Evolutionary conservation across 805 yeast species (phyloP), one percentile per base, ranked within the genome.

Genomic region (Candida ficus): DNA sequence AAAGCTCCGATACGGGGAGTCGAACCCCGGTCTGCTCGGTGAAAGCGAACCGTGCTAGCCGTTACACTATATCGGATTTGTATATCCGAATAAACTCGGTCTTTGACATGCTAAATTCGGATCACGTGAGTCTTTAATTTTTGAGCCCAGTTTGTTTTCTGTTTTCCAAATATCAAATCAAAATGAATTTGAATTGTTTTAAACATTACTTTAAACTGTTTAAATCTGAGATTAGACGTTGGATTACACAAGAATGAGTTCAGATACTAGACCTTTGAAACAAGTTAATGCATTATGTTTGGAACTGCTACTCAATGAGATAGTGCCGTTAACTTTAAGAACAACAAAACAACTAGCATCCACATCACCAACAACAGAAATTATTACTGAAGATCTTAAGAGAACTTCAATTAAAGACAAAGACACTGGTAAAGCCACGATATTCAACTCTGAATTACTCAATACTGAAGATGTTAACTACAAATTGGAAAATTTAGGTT

Each of bases 1-100:
- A 43, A 46, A 43, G 44, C 73, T 78, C 85, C 85, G 83, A 76
- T 78, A 71, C 86, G 82, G 85, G 85, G 85, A 78, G 83, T 79
- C 83, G 85, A 80, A 79, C 85, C 84, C 85, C 82, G 80, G 78
- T 71, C 67, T 78, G 81, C 84, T 76, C 83, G 83, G 84, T 78
- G 83, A 79, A 78, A 78, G 84, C 83, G 83, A 76, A 75, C 82
- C 82, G 79, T 78, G 83, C 77, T 78, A 77, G 79, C 84, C 84
- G 82, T 77, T 78, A 78, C 83, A 78, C 84, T 76, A 78, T 73
- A 78, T 76, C 83, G 83, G 83, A 77, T 31, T 39, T 32, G 36
- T 20, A 14, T 26, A 17, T 14, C 4, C 10, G 3, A 11, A 8
- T 10, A 9, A 8, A 12, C 1, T 10, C 8, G 5, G 21, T 29